Evolutionary conservation across 176 grass and related monocot genomes (phyloP), one percentile per base, ranked within the genome.

Genomic region (Eragrostis curvula): DNA sequence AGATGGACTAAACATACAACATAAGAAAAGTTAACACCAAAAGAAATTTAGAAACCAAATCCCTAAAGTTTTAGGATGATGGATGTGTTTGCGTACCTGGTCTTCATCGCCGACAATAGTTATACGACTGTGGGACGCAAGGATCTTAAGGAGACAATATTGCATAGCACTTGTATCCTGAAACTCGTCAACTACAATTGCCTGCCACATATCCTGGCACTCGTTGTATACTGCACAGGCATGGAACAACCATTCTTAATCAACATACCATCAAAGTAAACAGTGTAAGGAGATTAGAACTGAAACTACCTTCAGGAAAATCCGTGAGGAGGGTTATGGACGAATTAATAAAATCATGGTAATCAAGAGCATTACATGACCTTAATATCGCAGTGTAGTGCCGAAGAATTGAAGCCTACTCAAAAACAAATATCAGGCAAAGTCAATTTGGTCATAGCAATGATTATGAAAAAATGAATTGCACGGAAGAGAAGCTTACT

Each of bases 81-180:
- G 52, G n/a, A 77, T 79, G 44, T 81, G 81, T 48, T 71, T 71
- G 20, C 20, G 51, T 71, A 98, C 95, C 86, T 98, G 95, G 84
- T 98, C 95, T 79, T 98, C 95, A 84, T 98, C 95, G 67, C 95
- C 95, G 63, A 98, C 92, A 52, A 98, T 87, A 75, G 95, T 98
- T 71, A 98, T 86, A 87, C 76, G 88, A 52, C 89, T 89, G 88
- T 98, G 95, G 82, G 92, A 95, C 58, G 92, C 86, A 81, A 98
- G 83, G 78, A 84, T 84, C 74, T 74, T 94, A 75, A 98, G 87
- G 91, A 98, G 90, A 58, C 71, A 55, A 85, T 94, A 98, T 75
- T 98, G 95, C 90, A 94, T 95, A 55, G 88, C 88, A 91, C 95
- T 98, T 83, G 95, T 98, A 88, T 98, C 92, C 84, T 98, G 95